phyloP scores from a whole-genome alignment of 2,329 filamentous ascomycete genomes.

The Penicillium hordei region DNA sequence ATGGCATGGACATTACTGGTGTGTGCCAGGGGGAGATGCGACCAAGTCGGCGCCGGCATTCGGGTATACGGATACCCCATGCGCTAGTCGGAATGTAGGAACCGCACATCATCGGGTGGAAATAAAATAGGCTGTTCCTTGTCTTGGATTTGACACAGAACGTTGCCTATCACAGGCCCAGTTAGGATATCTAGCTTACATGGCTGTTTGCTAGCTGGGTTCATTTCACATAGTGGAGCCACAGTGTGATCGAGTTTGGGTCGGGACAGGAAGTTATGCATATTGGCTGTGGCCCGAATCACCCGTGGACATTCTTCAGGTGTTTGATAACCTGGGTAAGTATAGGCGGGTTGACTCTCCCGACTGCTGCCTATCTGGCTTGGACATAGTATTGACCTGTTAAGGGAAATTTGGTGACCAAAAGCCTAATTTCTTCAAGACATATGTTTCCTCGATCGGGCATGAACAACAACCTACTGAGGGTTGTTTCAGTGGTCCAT shows the following conservation, averaged over 20 bases:
- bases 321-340: conserved; percentile 66
- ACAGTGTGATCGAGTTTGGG: conserved; percentile 79
- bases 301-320: conserved; percentile 48
- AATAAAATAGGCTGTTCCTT: conserved; percentile 74
- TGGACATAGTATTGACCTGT: not conserved
- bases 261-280: conserved; percentile 77
- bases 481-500: not conserved
- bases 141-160: conserved; percentile 64
- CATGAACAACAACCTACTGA: conserved; percentile 64
- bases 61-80: conserved; percentile 35
- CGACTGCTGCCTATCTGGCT: not conserved
- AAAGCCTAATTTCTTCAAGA: not conserved
- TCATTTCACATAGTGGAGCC: conserved; percentile 72
- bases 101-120: conserved; percentile 70
- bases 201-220: conserved; percentile 1
- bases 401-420: not conserved
- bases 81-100: conserved; percentile 69
- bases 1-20: not conserved
- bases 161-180: conserved; percentile 76
- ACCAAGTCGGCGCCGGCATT: not conserved
- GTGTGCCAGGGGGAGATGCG: not conserved
- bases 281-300: conserved; percentile 42
- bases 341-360: not conserved
- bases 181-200: conserved; percentile 2
- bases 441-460: too few species aligned